Evolutionary conservation across 108 stramenopile genomes (phyloP).

Genomic region (Discostella pseudostelligera): DNA sequence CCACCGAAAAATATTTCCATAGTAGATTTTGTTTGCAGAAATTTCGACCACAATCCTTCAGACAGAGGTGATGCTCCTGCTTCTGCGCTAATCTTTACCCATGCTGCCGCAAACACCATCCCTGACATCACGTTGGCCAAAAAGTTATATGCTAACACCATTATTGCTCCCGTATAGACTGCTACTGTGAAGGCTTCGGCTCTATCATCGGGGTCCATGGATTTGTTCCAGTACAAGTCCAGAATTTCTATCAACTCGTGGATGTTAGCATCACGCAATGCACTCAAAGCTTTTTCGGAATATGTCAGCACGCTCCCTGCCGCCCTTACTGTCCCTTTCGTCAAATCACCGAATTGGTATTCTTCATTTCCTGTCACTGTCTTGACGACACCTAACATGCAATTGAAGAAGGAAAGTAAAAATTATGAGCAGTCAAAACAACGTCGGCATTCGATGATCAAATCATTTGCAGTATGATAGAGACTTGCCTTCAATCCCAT

Average conservation of each 20-base stretch:
- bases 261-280: conserved; percentile 36
- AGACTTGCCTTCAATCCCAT: conserved; percentile 3
- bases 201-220: conserved; percentile 32
- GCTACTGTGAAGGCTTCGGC: conserved; percentile 31
- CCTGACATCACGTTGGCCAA: conserved; percentile 44
- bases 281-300: conserved; percentile 38
- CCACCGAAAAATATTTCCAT: conserved; percentile 48
- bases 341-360: conserved; percentile 38
- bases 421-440: too few relatives aligned
- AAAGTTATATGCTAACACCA: conserved; percentile 42
- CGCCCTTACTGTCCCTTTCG: conserved; percentile 23
- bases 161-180: conserved; percentile 40
- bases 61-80: conserved; percentile 29
- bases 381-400: conserved; percentile 9
- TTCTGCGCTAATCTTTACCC: conserved; percentile 30
- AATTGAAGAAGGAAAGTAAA: background rate
- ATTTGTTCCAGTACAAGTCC: conserved; percentile 37
- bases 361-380: conserved; percentile 21
- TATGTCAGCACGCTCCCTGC: conserved; percentile 31
- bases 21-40: conserved; percentile 24
- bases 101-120: conserved; percentile 40
- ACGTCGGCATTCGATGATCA: background rate
- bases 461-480: background rate
- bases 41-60: conserved; percentile 18
- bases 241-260: conserved; percentile 40